Conservation (phyloP, 2,329 filamentous ascomycete genomes). For the Fusarium brachygibbosum region DNA sequence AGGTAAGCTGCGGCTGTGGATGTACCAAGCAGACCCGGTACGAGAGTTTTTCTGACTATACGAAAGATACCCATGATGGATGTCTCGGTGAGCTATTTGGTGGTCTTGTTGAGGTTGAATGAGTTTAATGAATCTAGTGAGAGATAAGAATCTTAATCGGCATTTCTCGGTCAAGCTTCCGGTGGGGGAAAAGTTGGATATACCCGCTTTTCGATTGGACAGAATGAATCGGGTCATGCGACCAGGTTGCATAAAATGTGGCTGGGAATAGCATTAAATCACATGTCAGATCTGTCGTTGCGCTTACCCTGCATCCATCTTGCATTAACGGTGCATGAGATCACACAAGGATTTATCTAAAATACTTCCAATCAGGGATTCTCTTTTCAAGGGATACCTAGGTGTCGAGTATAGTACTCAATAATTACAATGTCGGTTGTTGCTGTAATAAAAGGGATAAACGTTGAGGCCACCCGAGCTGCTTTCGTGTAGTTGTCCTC, state of each 20-base stretch:
- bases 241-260: conserved; percentile 10
- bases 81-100: background rate
- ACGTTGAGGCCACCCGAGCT: too few species aligned
- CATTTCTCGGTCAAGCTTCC: conserved; percentile 13
- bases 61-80: conserved; percentile 67
- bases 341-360: too few species aligned
- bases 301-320: background rate
- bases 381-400: too few species aligned
- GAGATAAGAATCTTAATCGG: conserved; percentile 33
- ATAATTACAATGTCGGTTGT: too few species aligned
- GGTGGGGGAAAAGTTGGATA: conserved; percentile 30
- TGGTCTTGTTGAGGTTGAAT: background rate
- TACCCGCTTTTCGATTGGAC: conserved; percentile 3
- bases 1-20: conserved; percentile 64
- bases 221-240: background rate
- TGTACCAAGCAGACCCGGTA: conserved; percentile 62
- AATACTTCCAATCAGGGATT: too few species aligned
- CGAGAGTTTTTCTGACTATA: conserved; percentile 62
- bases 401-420: too few species aligned
- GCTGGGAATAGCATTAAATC: conserved; percentile 8
- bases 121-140: background rate
- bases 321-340: background rate
- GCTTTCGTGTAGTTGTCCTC: too few species aligned
- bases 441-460: too few species aligned
- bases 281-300: background rate